Evolutionary conservation across 73 alveolate genomes (phyloP).

Genomic region (Paramecium sonneborni): DNA sequence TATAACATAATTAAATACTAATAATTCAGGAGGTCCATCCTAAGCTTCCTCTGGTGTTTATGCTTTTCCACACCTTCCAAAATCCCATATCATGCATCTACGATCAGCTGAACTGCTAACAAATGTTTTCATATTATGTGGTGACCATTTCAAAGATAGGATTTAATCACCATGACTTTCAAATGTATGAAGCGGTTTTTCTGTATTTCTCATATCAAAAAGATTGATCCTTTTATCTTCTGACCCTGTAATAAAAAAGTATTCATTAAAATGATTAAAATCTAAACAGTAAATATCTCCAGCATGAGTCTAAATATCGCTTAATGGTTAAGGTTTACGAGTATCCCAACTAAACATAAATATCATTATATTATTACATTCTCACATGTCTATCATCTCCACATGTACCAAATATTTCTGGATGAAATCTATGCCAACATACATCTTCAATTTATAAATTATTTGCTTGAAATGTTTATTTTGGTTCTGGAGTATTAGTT

Average conservation of each 20-base stretch:
- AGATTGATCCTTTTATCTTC: slow-evolving; percentile 92
- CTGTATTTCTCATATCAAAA: slow-evolving; percentile 96
- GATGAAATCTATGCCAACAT: slow-evolving; percentile 85
- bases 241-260: slow-evolving; percentile 90
- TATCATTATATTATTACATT: slow-evolving; percentile 39
- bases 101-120: slow-evolving; percentile 95
- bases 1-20: neutral
- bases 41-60: slow-evolving; percentile 80
- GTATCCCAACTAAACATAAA: slow-evolving; percentile 69
- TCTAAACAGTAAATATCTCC: slow-evolving; percentile 94
- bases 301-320: slow-evolving; percentile 87
- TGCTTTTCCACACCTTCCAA: slow-evolving; percentile 79
- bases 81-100: slow-evolving; percentile 98
- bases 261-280: slow-evolving; percentile 89
- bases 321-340: slow-evolving; percentile 74
- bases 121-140: slow-evolving; percentile 83
- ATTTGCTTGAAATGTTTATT: slow-evolving; percentile 73
- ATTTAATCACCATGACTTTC: slow-evolving; percentile 93
- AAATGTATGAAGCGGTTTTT: slow-evolving; percentile 84
- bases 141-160: slow-evolving; percentile 85
- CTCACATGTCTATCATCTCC: slow-evolving; percentile 94
- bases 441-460: slow-evolving; percentile 96
- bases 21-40: slow-evolving; percentile 96
- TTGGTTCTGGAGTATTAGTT: slow-evolving; percentile 71
- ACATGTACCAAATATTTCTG: slow-evolving; percentile 91